phyloP scores from a whole-genome alignment of 768 basidiomycete genomes.

The Nidularia pulvinata region DNA sequence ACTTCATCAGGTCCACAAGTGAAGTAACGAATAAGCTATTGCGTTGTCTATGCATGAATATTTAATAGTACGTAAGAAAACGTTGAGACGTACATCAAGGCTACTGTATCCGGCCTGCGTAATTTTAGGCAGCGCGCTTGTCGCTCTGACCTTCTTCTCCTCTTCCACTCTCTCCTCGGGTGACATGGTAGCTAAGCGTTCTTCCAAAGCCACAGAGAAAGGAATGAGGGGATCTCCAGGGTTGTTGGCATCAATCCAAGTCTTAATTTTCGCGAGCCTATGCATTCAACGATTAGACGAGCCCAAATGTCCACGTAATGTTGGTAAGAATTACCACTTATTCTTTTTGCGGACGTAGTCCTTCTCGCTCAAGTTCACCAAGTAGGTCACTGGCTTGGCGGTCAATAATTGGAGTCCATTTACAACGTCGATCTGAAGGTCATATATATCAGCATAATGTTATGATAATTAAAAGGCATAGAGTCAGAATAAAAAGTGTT shows the following conservation, averaged over 20 bases:
- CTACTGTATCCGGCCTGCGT: conserved; percentile 91
- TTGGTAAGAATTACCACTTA: conserved; percentile 69
- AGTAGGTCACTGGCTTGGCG: conserved; percentile 96
- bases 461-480: too few relatives aligned
- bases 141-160: conserved; percentile 73
- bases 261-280: conserved; percentile 96
- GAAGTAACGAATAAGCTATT: conserved; percentile 91
- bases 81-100: conserved; percentile 61
- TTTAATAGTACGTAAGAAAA: neutral
- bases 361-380: conserved; percentile 94
- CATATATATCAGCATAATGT: neutral
- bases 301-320: neutral
- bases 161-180: conserved; percentile 78
- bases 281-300: neutral
- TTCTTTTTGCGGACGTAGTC: conserved; percentile 99
- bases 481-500: conserved; percentile 26
- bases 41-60: neutral
- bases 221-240: conserved; percentile 96
- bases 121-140: conserved; percentile 86
- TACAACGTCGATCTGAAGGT: conserved; percentile 79
- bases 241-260: conserved; percentile 96
- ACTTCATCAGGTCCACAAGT: conserved; percentile 98
- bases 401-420: conserved; percentile 90
- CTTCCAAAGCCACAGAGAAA: conserved; percentile 95
- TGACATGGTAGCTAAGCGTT: conserved; percentile 68